A percentile compares a stretch with the other conserved stretches of the same genome.
These are phyloP conservation scores for Solanum megistacrolobum DNA, from an alignment of 257 asterid genomes.

Conservation along the genomic window DNA sequence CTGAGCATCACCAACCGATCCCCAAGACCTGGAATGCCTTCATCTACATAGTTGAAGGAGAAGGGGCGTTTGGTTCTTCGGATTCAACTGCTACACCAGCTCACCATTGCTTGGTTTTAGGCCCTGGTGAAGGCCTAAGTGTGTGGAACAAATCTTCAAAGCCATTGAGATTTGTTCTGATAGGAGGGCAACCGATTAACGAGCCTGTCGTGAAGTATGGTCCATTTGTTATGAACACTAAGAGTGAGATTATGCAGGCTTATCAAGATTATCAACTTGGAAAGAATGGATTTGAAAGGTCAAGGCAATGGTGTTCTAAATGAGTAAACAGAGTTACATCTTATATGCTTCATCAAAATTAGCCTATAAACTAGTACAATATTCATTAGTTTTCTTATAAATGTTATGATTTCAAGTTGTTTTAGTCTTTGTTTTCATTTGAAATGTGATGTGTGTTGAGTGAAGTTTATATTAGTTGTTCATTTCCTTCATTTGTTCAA, in stretches of 20 bases:
- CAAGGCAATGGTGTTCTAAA: slow-evolving; percentile 59
- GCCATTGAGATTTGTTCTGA: slow-evolving; percentile 54
- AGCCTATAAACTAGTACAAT: background rate
- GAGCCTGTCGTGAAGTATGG: slow-evolving; percentile 85
- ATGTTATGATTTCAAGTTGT: background rate
- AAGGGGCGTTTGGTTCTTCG: slow-evolving; percentile 54
- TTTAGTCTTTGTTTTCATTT: background rate
- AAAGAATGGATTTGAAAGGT: slow-evolving; percentile 80
- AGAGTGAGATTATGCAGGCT: slow-evolving; percentile 65
- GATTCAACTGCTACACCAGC: slow-evolving; percentile 34
- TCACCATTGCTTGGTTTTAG: slow-evolving; percentile 63
- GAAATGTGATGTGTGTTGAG: background rate
- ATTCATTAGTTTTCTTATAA: background rate
- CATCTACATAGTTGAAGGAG: slow-evolving; percentile 63
- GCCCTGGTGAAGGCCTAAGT: slow-evolving; percentile 82
- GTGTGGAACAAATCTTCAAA: slow-evolving; percentile 64
- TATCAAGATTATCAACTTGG: slow-evolving; percentile 63
- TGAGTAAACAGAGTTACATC: background rate
- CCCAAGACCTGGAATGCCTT: slow-evolving; percentile 77
- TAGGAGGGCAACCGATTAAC: slow-evolving; percentile 67
- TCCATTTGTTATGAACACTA: slow-evolving; percentile 95
- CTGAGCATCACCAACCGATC: slow-evolving; percentile 61
- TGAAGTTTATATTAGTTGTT: background rate
- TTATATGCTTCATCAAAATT: background rate
- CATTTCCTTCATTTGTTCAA: background rate